Evolutionary conservation across 1,139 yeast species (phyloP), one percentile per base, ranked within the genome.

Genomic region (Kodamaea ohmeri): DNA sequence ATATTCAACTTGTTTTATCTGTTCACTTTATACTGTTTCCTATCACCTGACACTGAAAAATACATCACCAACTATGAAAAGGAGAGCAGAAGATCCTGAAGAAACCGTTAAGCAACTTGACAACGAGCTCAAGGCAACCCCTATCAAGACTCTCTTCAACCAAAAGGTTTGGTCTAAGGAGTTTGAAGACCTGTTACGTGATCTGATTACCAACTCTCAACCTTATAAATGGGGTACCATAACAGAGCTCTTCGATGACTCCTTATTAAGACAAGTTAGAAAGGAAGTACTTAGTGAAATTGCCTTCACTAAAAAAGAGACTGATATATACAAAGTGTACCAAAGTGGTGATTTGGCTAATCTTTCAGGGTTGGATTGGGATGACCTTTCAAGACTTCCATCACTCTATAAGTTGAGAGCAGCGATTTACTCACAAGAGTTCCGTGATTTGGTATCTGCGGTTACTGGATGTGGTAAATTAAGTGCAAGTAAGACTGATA

Each of bases 291-390:
- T 87, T 50, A 67, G 72, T 5, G 85, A 89, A 53, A 82, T 94
- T 43, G 94, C 86, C 34, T 94, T 94, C 66, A 89, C 97, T 14
- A 80, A 82, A 53, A 94, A 92, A 61, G 98, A 94, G 60, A 94
- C 99, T 0, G 98, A 94, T 55, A 94, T 94, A 45, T 94, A 94
- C 63, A 90, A 88, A 58, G 96, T 94, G 22, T 83, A 73, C 58
- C 99, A 94, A 61, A 83, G 94, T 35, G 99, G 98, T 19, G 98
- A 94, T 60, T 71, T 94, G 51, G 96, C 97, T 29, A 94, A 94
- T 56, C 65, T 94, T 35, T 84, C 95, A 0, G 96, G 97, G 0
- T 69, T 94, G 44, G 78, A 87, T 47, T 74, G 81, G 71, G 78
- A 79, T 38, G 96, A 92, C 57, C 66, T 85, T 34, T 71, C 81